Conservation (phyloP, 352 stramenopile species). For the Globisporangium middletonii region DNA sequence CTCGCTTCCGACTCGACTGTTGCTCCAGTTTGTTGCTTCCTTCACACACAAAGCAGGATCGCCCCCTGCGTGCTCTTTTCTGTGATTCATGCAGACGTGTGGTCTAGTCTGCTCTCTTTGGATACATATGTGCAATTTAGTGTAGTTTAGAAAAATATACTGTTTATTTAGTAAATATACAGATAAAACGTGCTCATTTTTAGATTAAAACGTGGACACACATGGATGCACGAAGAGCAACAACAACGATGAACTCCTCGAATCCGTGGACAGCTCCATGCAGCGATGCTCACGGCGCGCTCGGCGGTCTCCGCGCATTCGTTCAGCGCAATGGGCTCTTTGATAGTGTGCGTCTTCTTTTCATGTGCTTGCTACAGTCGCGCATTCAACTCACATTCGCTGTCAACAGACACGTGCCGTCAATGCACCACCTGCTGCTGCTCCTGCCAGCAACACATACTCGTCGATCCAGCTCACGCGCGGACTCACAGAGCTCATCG, state of each 20-base stretch:
- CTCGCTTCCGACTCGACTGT: too few species aligned
- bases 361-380: neutral
- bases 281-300: constrained; percentile 12
- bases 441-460: constrained; percentile 10
- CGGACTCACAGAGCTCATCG: constrained; percentile 15
- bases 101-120: too few species aligned
- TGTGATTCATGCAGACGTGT: too few species aligned
- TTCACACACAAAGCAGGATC: too few species aligned
- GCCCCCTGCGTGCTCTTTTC: too few species aligned
- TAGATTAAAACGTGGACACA: neutral
- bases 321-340: constrained; percentile 28
- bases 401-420: neutral
- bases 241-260: constrained; percentile 5
- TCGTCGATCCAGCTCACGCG: constrained; percentile 24
- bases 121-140: too few species aligned
- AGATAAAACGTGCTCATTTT: neutral
- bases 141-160: neutral
- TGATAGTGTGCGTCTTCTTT: neutral
- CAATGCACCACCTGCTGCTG: neutral
- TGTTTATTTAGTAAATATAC: neutral
- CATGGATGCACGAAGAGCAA: neutral
- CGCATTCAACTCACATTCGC: neutral
- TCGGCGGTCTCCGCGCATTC: constrained; percentile 36
- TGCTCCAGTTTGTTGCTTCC: too few species aligned
- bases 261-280: constrained; percentile 30